phyloP scores from a whole-genome alignment of 345 rosid species.

The Fremontodendron californicum region DNA sequence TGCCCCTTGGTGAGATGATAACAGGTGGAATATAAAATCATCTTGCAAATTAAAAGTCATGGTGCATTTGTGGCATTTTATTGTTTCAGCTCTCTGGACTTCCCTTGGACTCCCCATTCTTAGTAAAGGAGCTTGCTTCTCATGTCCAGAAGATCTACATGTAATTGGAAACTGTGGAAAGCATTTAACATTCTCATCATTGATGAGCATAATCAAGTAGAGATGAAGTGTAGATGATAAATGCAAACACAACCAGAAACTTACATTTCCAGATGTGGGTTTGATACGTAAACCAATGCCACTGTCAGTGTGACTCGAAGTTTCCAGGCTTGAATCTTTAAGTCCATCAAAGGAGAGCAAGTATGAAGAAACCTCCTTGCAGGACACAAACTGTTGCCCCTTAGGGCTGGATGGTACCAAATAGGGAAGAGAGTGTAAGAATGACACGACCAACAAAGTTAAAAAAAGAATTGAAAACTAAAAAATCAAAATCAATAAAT shows the following conservation, averaged over 20 bases:
- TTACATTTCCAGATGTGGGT: slow-evolving; percentile 34
- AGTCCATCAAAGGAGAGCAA: slow-evolving; percentile 35
- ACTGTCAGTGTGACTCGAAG: slow-evolving; percentile 21
- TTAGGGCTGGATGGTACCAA: slow-evolving; percentile 54
- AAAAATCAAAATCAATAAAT: neutral
- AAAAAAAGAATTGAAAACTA: neutral
- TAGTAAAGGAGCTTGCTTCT: slow-evolving; percentile 15
- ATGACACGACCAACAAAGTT: slow-evolving; percentile 5
- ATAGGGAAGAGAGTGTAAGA: slow-evolving; percentile 23
- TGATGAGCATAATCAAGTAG: slow-evolving; percentile 16
- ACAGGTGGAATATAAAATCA: slow-evolving; percentile 38
- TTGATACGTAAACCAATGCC: slow-evolving; percentile 15
- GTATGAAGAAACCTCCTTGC: slow-evolving; percentile 60
- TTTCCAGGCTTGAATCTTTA: slow-evolving; percentile 29
- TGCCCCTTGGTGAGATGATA: slow-evolving; percentile 34
- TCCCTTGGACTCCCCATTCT: slow-evolving; percentile 18
- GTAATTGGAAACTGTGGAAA: slow-evolving; percentile 23
- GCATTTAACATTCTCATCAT: slow-evolving; percentile 24
- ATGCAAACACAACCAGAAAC: slow-evolving; percentile 14
- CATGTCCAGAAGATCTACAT: slow-evolving; percentile 23
- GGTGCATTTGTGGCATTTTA: slow-evolving; percentile 48
- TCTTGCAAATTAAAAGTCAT: slow-evolving; percentile 36
- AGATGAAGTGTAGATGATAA: slow-evolving; percentile 13
- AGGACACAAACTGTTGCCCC: slow-evolving; percentile 67
- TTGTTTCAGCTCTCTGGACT: slow-evolving; percentile 17